Percentiles rank a stretch among this genome's conserved stretches.
Conservation (phyloP, 2,329 filamentous ascomycete species). For the Mycosphaerella sp. region DNA sequence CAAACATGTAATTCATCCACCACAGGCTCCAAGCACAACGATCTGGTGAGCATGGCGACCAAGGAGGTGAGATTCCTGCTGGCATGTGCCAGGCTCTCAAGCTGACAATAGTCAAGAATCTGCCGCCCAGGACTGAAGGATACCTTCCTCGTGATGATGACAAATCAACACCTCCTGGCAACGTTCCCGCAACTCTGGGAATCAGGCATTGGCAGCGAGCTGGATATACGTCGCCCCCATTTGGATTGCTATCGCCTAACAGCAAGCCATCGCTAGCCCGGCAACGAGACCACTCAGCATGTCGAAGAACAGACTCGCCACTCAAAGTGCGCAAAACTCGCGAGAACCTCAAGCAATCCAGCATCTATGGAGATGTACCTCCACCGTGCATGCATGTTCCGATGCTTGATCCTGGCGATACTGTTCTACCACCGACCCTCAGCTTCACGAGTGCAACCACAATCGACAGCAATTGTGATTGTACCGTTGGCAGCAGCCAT, state of each 20-base stretch:
- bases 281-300: slow-evolving; percentile 32
- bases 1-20: neutral
- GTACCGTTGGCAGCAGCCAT: neutral
- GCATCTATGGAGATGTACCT: slow-evolving; percentile 23
- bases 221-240: slow-evolving; percentile 17
- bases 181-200: slow-evolving; percentile 13
- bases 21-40: neutral
- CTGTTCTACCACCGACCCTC: slow-evolving; percentile 2
- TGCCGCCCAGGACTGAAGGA: slow-evolving; percentile 16
- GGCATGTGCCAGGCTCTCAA: neutral
- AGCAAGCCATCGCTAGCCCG: slow-evolving; percentile 27
- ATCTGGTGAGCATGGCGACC: slow-evolving; percentile 22
- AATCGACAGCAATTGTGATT: slow-evolving; percentile 3
- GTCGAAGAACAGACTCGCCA: slow-evolving; percentile 27
- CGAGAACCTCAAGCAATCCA: slow-evolving; percentile 29
- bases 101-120: slow-evolving; percentile 20
- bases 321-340: slow-evolving; percentile 33
- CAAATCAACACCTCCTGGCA: slow-evolving; percentile 17
- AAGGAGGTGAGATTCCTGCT: slow-evolving; percentile 24
- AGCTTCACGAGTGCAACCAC: slow-evolving; percentile 16
- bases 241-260: slow-evolving; percentile 25
- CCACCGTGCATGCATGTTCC: slow-evolving; percentile 22
- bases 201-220: slow-evolving; percentile 21
- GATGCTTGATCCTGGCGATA: neutral
- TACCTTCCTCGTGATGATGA: slow-evolving; percentile 7